These are phyloP conservation scores for Blumeria hordei DNA, from an alignment of 2,329 filamentous ascomycete species.

Conservation along the genomic window DNA sequence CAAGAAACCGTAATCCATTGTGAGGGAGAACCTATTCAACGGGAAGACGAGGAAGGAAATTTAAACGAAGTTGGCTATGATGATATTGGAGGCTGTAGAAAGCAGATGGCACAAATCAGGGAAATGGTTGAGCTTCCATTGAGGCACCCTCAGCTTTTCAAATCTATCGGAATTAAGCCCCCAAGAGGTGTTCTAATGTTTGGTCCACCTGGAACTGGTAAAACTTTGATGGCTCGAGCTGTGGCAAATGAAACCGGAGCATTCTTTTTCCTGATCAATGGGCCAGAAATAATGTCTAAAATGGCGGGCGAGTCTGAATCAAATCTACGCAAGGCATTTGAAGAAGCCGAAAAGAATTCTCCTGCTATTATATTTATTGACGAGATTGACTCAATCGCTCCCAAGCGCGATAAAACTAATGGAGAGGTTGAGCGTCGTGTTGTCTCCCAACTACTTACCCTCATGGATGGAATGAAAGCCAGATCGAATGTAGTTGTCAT, in stretches of 20 bases:
- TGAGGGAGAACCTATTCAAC: slow-evolving; percentile 89
- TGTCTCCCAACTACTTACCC: slow-evolving; percentile 82
- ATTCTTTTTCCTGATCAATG: slow-evolving; percentile 99
- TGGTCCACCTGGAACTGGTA: slow-evolving; percentile 94
- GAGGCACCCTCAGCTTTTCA: slow-evolving; percentile 95
- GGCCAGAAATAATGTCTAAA: slow-evolving; percentile 99
- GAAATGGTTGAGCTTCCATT: slow-evolving; percentile 95
- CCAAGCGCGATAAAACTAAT: slow-evolving; percentile 99
- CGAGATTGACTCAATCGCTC: slow-evolving; percentile 96
- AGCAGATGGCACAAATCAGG: slow-evolving; percentile 99
- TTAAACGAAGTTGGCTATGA: slow-evolving; percentile 98
- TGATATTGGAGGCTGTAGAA: slow-evolving; percentile 96
- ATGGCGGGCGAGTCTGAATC: slow-evolving; percentile 99
- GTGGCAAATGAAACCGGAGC: slow-evolving; percentile 97
- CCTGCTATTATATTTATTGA: slow-evolving; percentile 99
- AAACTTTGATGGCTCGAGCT: slow-evolving; percentile 95
- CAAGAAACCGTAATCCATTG: slow-evolving; percentile 98
- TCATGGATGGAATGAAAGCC: slow-evolving; percentile 99
- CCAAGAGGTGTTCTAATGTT: slow-evolving; percentile 92
- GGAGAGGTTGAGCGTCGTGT: slow-evolving; percentile 97
- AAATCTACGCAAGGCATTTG: slow-evolving; percentile 95
- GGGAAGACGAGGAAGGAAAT: slow-evolving; percentile 97
- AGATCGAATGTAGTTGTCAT: slow-evolving; percentile 97
- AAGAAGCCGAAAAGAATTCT: slow-evolving; percentile 98
- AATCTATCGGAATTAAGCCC: slow-evolving; percentile 99